Evolutionary conservation across 768 basidiomycete species (phyloP).

Genomic region (Suillus occidentalis): DNA sequence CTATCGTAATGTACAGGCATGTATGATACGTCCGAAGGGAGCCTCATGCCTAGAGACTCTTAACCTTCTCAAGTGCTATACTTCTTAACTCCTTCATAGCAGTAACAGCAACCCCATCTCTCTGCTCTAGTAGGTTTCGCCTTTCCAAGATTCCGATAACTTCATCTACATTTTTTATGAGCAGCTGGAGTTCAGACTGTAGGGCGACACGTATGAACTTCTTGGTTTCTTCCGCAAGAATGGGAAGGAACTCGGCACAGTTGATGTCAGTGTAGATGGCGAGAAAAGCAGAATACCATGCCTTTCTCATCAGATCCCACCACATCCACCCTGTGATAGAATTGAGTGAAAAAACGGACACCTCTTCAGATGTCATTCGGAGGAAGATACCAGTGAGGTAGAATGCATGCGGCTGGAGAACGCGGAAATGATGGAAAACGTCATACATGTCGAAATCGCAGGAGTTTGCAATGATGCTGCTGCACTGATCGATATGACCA

Average conservation of each 20-base stretch:
- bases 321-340: neutral
- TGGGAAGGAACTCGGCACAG: neutral
- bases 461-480: neutral
- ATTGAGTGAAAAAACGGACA: neutral
- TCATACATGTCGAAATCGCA: no score
- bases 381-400: neutral
- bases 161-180: neutral
- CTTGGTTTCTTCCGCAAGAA: neutral
- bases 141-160: neutral
- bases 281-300: neutral
- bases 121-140: neutral
- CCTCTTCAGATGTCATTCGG: neutral
- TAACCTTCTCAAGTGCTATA: no score
- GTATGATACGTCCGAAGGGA: no score
- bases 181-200: neutral
- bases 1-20: no score
- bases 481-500: neutral
- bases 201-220: neutral
- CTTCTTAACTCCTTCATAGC: neutral
- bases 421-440: no score
- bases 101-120: neutral
- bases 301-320: neutral
- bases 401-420: neutral
- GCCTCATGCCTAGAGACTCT: no score
- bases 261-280: neutral